phyloP scores from a whole-genome alignment of 2,329 filamentous ascomycete species.

The Hypoxylon rubiginosum region DNA sequence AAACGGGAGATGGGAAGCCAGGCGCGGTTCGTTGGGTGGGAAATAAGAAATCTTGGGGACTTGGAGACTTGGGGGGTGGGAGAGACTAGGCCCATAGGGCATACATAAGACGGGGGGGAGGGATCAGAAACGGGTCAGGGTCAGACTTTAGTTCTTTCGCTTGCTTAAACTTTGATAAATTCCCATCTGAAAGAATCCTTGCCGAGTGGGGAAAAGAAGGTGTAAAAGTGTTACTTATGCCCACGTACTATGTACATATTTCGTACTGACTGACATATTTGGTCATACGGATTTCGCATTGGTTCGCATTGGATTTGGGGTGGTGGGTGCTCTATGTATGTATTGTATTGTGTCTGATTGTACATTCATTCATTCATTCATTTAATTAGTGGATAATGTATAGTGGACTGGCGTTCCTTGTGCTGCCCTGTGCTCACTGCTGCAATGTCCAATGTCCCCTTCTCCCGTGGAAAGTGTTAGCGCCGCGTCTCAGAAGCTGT shows the following conservation, averaged over 20 bases:
- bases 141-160: slow-evolving; percentile 21
- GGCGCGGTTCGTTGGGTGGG: slow-evolving; percentile 32
- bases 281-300: too few species aligned
- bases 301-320: too few species aligned
- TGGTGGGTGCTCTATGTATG: slow-evolving; percentile 7
- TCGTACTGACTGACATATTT: too few species aligned
- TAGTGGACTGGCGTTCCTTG: slow-evolving; percentile 1
- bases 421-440: background rate
- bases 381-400: slow-evolving; percentile 17
- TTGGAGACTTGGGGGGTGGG: background rate
- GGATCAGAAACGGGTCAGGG: background rate
- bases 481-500: slow-evolving; percentile 39
- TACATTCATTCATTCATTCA: background rate
- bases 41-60: slow-evolving; percentile 23
- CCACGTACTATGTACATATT: background rate
- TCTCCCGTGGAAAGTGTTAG: slow-evolving; percentile 19
- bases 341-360: too few species aligned
- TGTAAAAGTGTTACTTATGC: background rate
- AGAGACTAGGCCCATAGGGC: background rate
- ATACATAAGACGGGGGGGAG: background rate
- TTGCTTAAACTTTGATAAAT: slow-evolving; percentile 10
- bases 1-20: slow-evolving; percentile 42
- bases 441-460: background rate
- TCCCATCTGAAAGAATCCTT: slow-evolving; percentile 33
- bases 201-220: slow-evolving; percentile 30